Conservation (phyloP, 2,329 filamentous ascomycete genomes). For the Colletotrichum horii region DNA sequence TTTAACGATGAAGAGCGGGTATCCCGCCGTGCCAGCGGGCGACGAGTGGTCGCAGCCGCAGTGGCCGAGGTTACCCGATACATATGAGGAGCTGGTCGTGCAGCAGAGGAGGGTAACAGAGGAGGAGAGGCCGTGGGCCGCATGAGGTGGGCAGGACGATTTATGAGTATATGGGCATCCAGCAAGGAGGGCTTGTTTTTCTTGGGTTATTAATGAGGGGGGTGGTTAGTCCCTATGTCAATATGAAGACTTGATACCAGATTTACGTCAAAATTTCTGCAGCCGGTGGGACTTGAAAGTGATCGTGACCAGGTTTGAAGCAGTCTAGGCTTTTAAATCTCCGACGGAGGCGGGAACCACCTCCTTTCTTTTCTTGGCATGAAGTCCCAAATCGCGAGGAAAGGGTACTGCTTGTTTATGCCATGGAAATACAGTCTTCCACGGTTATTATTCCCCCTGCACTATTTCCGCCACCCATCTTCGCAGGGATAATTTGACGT, state of each 20-base stretch:
- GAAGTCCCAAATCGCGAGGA: neutral
- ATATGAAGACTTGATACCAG: neutral
- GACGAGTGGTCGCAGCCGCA: conserved; percentile 21
- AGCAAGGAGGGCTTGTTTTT: neutral
- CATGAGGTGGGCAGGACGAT: neutral
- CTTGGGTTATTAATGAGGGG: neutral
- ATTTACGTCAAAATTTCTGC: neutral
- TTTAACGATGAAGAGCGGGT: conserved; percentile 4
- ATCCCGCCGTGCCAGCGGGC: conserved; percentile 4
- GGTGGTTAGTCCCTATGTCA: neutral
- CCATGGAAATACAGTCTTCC: fast-evolving
- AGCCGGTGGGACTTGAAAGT: neutral
- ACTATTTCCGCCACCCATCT: too few species aligned
- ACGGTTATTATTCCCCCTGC: too few species aligned
- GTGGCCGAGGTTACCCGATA: conserved; percentile 17
- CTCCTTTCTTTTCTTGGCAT: neutral
- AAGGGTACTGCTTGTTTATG: neutral
- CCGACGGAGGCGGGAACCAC: neutral
- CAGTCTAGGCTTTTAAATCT: neutral
- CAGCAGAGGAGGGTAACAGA: conserved; percentile 10
- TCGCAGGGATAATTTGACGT: too few species aligned
- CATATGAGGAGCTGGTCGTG: conserved; percentile 18
- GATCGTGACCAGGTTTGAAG: neutral
- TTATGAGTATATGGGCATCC: neutral
- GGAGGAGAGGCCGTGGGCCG: neutral